These are phyloP conservation scores for Trichosporon sp. DNA, from an alignment of 1,284 basidiomycete genomes.

Conservation along the genomic window DNA sequence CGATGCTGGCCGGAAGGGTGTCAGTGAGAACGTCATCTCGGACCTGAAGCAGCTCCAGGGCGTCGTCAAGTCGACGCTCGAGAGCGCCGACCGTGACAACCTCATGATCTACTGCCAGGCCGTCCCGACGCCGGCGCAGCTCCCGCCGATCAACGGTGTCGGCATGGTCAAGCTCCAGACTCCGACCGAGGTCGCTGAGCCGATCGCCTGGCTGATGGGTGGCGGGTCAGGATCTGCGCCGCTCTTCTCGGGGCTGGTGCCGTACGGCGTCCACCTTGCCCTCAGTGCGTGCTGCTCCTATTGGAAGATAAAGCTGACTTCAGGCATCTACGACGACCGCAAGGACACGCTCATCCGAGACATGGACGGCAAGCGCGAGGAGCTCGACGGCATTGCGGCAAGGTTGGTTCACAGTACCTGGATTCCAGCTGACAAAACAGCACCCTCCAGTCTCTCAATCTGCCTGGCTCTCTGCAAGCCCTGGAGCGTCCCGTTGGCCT, in stretches of 20 bases:
- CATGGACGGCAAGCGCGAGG: slow-evolving; percentile 61
- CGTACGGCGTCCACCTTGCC: slow-evolving; percentile 80
- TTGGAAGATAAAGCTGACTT: background rate
- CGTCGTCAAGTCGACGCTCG: slow-evolving; percentile 55
- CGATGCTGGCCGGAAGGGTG: slow-evolving; percentile 63
- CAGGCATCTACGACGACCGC: slow-evolving; percentile 82
- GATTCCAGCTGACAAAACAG: slow-evolving; percentile 50
- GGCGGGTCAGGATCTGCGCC: slow-evolving; percentile 55
- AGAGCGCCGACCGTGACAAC: slow-evolving; percentile 82
- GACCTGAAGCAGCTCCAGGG: slow-evolving; percentile 74
- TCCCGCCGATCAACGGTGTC: slow-evolving; percentile 64
- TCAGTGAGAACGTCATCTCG: slow-evolving; percentile 61
- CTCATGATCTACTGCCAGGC: slow-evolving; percentile 92
- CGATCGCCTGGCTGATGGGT: slow-evolving; percentile 50
- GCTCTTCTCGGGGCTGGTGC: slow-evolving; percentile 72
- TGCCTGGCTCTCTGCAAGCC: slow-evolving; percentile 83
- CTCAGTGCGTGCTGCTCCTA: slow-evolving; percentile 60
- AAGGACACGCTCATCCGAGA: slow-evolving; percentile 68
- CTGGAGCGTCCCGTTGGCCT: slow-evolving; percentile 79
- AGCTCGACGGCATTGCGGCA: slow-evolving; percentile 62
- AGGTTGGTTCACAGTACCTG: slow-evolving; percentile 54
- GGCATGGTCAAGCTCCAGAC: slow-evolving; percentile 65
- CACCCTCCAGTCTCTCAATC: slow-evolving; percentile 65
- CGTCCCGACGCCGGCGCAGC: slow-evolving; percentile 66
- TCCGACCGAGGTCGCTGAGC: slow-evolving; percentile 63